Percentiles rank a stretch among this genome's conserved stretches.
Conservation (phyloP, 768 basidiomycete species). For the Lactarius hengduanensis region DNA sequence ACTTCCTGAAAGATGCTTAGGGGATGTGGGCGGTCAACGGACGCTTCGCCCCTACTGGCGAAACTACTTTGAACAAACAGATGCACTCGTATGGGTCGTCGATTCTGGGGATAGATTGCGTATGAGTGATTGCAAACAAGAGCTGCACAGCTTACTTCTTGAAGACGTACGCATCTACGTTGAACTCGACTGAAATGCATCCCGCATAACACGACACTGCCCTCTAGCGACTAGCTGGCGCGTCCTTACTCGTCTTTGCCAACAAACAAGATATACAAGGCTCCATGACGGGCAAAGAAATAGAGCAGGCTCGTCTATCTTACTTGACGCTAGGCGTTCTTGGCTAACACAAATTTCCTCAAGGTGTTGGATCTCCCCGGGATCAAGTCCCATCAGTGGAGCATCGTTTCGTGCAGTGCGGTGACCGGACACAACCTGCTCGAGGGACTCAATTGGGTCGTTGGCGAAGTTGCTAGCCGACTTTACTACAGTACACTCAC, state of each 20-base stretch:
- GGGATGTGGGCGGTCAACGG: slow-evolving; percentile 98
- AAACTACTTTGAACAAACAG: slow-evolving; percentile 99
- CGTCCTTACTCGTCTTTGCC: slow-evolving; percentile 91
- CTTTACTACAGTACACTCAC: slow-evolving; percentile 71
- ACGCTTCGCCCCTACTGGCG: slow-evolving; percentile 97
- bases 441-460: slow-evolving; percentile 88
- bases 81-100: slow-evolving; percentile 98
- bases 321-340: slow-evolving; percentile 4
- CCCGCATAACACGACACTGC: slow-evolving; percentile 1
- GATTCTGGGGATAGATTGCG: slow-evolving; percentile 92
- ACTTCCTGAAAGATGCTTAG: slow-evolving; percentile 41
- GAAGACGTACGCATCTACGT: slow-evolving; percentile 69
- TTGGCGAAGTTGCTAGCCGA: slow-evolving; percentile 81
- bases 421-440: slow-evolving; percentile 84
- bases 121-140: slow-evolving; percentile 85
- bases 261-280: slow-evolving; percentile 97
- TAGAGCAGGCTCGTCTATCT: slow-evolving; percentile 64
- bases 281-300: slow-evolving; percentile 79
- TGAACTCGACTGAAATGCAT: not conserved
- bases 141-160: slow-evolving; percentile 79
- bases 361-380: slow-evolving; percentile 78
- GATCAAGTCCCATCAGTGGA: slow-evolving; percentile 89
- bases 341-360: slow-evolving; percentile 11
- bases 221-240: slow-evolving; percentile 87
- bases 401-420: slow-evolving; percentile 89